Conservation (phyloP, 495 filamentous ascomycete species). For the Jackrogersella multiformis region DNA sequence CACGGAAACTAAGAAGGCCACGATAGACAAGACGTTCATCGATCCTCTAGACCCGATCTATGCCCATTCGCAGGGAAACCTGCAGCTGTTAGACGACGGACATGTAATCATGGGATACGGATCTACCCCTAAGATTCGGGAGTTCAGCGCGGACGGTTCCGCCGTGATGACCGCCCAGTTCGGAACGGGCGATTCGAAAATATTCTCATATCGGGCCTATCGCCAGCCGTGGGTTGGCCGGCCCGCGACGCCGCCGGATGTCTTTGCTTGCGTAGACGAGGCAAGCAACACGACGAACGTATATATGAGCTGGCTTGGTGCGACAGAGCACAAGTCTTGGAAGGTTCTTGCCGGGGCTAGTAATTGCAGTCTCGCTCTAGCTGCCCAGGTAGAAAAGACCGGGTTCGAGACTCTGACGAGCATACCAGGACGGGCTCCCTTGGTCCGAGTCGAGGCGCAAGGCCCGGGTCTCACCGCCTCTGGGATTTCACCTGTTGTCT, state of each 20-base stretch:
- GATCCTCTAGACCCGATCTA: conserved; percentile 25
- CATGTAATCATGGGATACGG: conserved; percentile 33
- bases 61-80: conserved; percentile 25
- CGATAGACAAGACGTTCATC: conserved; percentile 9
- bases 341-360: conserved; percentile 14
- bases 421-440: conserved; percentile 11
- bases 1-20: conserved; percentile 24
- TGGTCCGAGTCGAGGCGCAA: conserved; percentile 21
- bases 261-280: conserved; percentile 17
- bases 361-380: conserved; percentile 9
- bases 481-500: not conserved
- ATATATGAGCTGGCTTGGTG: conserved; percentile 39
- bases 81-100: conserved; percentile 20
- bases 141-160: conserved; percentile 21
- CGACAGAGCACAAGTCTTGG: conserved; percentile 29
- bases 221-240: conserved; percentile 31
- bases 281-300: conserved; percentile 15
- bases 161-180: conserved; percentile 26
- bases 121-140: conserved; percentile 27
- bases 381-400: conserved; percentile 20
- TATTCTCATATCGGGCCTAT: conserved; percentile 35
- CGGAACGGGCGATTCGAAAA: conserved; percentile 12
- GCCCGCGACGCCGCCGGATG: conserved; percentile 17
- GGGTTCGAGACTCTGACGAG: conserved; percentile 26
- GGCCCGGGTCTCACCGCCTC: not conserved